A percentile compares a stretch with the other conserved stretches of the same genome.
These are phyloP conservation scores for Coprinopsis sp. DNA, from an alignment of 768 basidiomycete species.

Conservation along the genomic window DNA sequence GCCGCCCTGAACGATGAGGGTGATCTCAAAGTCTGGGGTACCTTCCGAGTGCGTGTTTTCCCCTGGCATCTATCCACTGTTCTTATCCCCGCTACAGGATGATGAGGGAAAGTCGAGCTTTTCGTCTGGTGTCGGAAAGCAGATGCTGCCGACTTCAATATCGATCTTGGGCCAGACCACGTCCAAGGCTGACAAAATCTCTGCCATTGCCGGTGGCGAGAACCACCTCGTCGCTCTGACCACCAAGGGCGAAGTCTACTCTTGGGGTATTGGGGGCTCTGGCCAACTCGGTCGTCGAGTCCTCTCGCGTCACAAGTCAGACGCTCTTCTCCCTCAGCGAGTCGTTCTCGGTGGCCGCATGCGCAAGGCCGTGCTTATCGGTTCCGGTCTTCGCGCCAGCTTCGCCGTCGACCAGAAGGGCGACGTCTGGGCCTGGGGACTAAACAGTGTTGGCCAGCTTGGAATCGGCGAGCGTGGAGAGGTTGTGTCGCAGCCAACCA, in stretches of 20 bases:
- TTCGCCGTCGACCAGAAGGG: conserved; percentile 5
- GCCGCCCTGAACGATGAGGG: conserved; percentile 3
- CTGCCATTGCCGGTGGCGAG: background rate
- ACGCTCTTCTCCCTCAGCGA: background rate
- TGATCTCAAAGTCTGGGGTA: conserved; percentile 6
- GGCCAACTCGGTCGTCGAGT: conserved; percentile 1
- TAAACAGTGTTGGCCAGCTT: conserved; percentile 5
- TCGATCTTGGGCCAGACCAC: background rate
- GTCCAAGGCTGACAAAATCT: background rate
- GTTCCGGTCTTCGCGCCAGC: background rate
- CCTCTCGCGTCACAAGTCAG: background rate
- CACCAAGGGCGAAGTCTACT: conserved; percentile 4
- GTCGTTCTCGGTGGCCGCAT: background rate
- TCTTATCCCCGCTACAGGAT: background rate
- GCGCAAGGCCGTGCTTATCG: conserved; percentile 3
- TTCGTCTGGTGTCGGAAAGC: background rate
- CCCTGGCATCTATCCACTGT: background rate
- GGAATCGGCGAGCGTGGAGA: conserved; percentile 4
- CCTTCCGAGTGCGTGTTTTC: conserved; percentile 2
- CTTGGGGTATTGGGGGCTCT: conserved; percentile 4
- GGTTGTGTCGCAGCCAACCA: background rate
- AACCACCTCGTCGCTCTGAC: conserved; percentile 6
- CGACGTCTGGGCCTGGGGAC: conserved; percentile 5
- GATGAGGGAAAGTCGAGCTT: conserved; percentile 1
- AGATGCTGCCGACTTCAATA: background rate